Evolutionary conservation across 2,329 filamentous ascomycete genomes (phyloP).

Genomic region (Xylariaceae sp.): DNA sequence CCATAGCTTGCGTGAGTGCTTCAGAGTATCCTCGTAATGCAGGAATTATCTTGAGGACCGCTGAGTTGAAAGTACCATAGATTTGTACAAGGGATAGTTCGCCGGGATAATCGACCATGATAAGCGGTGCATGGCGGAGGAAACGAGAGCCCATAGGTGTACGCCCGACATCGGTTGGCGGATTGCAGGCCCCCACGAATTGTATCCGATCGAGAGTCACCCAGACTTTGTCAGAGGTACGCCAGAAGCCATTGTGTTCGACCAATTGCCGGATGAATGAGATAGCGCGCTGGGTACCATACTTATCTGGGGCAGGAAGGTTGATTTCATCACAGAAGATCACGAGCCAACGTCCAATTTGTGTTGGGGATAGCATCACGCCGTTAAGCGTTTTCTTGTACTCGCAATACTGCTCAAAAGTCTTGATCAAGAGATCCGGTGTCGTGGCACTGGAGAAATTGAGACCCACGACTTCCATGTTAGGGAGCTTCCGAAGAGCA

Average conservation of each 20-base stretch:
- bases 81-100: conserved; percentile 93
- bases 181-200: conserved; percentile 98
- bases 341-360: conserved; percentile 96
- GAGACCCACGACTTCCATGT: conserved; percentile 98
- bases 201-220: conserved; percentile 96
- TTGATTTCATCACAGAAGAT: conserved; percentile 99
- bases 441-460: conserved; percentile 99
- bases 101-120: conserved; percentile 99
- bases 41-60: conserved; percentile 93
- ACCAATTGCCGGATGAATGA: conserved; percentile 96
- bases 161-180: conserved; percentile 92
- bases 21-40: conserved; percentile 93
- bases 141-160: conserved; percentile 91
- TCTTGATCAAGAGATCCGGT: conserved; percentile 96
- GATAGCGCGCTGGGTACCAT: conserved; percentile 94
- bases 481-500: conserved; percentile 89
- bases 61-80: conserved; percentile 96
- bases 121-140: conserved; percentile 90
- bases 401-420: conserved; percentile 98
- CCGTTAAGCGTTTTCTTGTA: conserved; percentile 98
- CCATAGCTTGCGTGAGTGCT: conserved; percentile 93
- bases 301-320: conserved; percentile 92
- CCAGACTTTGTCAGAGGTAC: conserved; percentile 95
- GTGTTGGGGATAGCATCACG: conserved; percentile 88
- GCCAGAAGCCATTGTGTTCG: conserved; percentile 99